A percentile compares a stretch with the other conserved stretches of the same genome.
These are phyloP conservation scores for Ilyonectria destructans DNA, from an alignment of 2,329 filamentous ascomycete species.

Conservation along the genomic window DNA sequence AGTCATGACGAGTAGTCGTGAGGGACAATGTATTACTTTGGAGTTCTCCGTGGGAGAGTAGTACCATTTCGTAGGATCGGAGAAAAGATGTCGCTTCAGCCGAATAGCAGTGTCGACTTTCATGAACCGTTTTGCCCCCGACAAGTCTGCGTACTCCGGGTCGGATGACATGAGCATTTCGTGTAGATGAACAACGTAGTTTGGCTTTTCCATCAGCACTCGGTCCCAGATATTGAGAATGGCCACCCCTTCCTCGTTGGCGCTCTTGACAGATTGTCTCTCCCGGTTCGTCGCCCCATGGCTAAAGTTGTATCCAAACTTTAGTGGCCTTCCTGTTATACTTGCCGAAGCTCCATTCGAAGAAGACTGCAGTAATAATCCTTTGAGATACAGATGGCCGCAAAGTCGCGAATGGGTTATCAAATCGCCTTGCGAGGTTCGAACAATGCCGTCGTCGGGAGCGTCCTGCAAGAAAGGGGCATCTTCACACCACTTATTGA, in stretches of 20 bases:
- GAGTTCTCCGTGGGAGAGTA: slow-evolving; percentile 21
- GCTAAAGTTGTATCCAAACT: slow-evolving; percentile 35
- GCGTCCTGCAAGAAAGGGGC: slow-evolving; percentile 30
- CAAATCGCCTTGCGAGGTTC: slow-evolving; percentile 19
- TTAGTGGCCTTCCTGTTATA: slow-evolving; percentile 26
- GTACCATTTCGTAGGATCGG: slow-evolving; percentile 33
- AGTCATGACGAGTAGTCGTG: not conserved
- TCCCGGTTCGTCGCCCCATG: slow-evolving; percentile 6
- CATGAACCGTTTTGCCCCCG: no score
- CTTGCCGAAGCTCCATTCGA: slow-evolving; percentile 22
- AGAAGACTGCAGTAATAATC: slow-evolving; percentile 17
- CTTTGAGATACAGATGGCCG: slow-evolving; percentile 31
- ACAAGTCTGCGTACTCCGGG: slow-evolving; percentile 31
- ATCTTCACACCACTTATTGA: slow-evolving; percentile 27
- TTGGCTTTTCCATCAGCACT: slow-evolving; percentile 24
- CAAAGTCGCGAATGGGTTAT: slow-evolving; percentile 5
- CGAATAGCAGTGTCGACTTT: not conserved
- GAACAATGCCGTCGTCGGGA: not conserved
- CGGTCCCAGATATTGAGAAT: slow-evolving; percentile 36
- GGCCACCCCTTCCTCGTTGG: slow-evolving; percentile 13
- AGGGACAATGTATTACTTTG: not conserved
- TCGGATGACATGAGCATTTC: slow-evolving; percentile 29
- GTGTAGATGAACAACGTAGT: slow-evolving; percentile 10
- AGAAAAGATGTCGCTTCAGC: slow-evolving; percentile 28
- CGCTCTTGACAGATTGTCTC: slow-evolving; percentile 9